phyloP scores from a whole-genome alignment of 306 rosid species.

The Cercis canadensis region DNA sequence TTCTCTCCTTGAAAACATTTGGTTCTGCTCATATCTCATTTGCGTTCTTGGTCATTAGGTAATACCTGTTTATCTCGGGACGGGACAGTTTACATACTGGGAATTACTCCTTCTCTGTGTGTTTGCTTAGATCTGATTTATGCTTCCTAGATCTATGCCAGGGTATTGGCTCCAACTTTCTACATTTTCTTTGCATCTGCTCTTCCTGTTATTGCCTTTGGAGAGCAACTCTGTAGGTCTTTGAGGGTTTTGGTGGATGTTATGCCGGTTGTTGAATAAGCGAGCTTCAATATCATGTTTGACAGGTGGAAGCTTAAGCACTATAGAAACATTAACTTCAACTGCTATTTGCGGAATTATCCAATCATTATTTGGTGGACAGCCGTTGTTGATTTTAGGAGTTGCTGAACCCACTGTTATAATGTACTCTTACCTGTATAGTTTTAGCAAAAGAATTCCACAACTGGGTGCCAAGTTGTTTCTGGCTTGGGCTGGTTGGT shows the following conservation, averaged over 20 bases:
- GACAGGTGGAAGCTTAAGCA: slow-evolving; percentile 81
- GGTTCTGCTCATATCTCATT: not conserved
- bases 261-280: slow-evolving; percentile 5
- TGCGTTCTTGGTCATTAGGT: slow-evolving; percentile 48
- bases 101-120: not conserved
- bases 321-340: slow-evolving; percentile 81
- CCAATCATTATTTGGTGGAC: slow-evolving; percentile 72
- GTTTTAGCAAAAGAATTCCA: slow-evolving; percentile 58
- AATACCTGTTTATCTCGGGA: not conserved
- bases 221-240: slow-evolving; percentile 72
- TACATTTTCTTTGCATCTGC: slow-evolving; percentile 94
- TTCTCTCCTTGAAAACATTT: not conserved
- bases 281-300: slow-evolving; percentile 10
- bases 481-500: slow-evolving; percentile 88
- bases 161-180: slow-evolving; percentile 88
- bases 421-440: slow-evolving; percentile 73
- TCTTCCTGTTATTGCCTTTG: slow-evolving; percentile 89
- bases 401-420: slow-evolving; percentile 94
- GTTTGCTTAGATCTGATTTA: slow-evolving; percentile 17
- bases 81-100: not conserved
- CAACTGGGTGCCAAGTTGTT: slow-evolving; percentile 65
- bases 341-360: slow-evolving; percentile 72
- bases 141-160: slow-evolving; percentile 34
- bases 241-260: not conserved
- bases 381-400: slow-evolving; percentile 71